A percentile compares a stretch with the other conserved stretches of the same genome.
Conservation (phyloP, 768 basidiomycete species). For the Trametes punicea region DNA sequence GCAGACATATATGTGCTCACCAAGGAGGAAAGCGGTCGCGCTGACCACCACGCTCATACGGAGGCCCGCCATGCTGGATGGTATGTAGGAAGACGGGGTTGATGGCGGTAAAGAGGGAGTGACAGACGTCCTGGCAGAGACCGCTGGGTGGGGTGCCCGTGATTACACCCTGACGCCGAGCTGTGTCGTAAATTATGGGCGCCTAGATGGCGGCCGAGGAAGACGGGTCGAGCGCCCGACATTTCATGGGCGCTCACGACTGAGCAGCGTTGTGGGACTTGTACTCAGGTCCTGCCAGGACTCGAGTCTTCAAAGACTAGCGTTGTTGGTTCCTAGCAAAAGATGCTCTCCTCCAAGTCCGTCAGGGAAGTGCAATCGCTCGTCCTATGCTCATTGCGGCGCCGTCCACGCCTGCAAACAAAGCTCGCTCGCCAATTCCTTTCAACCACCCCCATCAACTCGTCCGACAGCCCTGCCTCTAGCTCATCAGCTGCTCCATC, state of each 20-base stretch:
- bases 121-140: background rate
- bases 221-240: background rate
- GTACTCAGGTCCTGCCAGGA: background rate
- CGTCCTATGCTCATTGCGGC: background rate
- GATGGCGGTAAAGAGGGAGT: constrained; percentile 5
- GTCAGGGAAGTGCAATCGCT: background rate
- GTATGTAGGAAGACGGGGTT: constrained; percentile 2
- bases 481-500: background rate
- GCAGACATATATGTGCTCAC: constrained; percentile 36
- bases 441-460: constrained; percentile 6
- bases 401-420: background rate
- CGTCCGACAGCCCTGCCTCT: constrained; percentile 3
- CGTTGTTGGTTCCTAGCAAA: background rate
- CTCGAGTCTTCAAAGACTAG: background rate
- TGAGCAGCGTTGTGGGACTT: background rate
- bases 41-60: constrained; percentile 73
- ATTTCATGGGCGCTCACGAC: background rate
- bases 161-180: constrained; percentile 7
- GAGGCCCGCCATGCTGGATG: constrained; percentile 51
- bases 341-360: constrained; percentile 3
- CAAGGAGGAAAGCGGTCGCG: constrained; percentile 77
- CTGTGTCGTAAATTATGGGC: constrained; percentile 4
- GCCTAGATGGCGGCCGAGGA: background rate
- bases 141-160: constrained; percentile 10
- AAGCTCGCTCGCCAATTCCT: constrained; percentile 10